Conservation (phyloP, 306 rosid genomes). For the Quercus wislizeni region DNA sequence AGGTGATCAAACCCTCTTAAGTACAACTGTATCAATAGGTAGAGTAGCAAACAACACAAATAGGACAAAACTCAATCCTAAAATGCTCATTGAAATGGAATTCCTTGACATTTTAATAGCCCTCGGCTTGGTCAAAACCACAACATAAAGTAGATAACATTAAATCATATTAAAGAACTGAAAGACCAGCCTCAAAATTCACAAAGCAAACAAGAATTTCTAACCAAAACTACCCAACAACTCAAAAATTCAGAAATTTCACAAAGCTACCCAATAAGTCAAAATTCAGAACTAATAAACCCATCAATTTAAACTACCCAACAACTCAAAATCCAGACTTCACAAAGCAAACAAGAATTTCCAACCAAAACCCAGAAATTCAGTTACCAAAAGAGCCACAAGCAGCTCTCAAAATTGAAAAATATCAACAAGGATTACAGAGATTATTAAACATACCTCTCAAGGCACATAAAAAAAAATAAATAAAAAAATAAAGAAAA, state of each 20-base stretch:
- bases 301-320: background rate
- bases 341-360: constrained; percentile 2
- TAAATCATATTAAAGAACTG: constrained; percentile 12
- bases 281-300: too few species aligned
- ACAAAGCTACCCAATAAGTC: too few species aligned
- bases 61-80: constrained; percentile 38
- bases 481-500: too few species aligned
- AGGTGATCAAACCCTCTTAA: constrained; percentile 54
- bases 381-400: constrained; percentile 5
- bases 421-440: background rate
- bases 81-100: constrained; percentile 35
- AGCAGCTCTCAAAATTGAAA: background rate
- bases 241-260: too few species aligned
- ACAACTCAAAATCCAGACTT: constrained; percentile 19
- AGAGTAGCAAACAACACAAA: constrained; percentile 38
- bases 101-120: constrained; percentile 47
- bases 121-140: constrained; percentile 16
- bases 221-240: too few species aligned
- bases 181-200: background rate
- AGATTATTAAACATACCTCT: constrained; percentile 43
- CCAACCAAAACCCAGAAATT: constrained; percentile 17
- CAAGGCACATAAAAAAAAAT: background rate
- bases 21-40: constrained; percentile 24
- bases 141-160: constrained; percentile 19
- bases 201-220: too few species aligned